Base-by-base conservation (phyloP, 331 rosid genomes). In the Malus hybrid region DNA sequence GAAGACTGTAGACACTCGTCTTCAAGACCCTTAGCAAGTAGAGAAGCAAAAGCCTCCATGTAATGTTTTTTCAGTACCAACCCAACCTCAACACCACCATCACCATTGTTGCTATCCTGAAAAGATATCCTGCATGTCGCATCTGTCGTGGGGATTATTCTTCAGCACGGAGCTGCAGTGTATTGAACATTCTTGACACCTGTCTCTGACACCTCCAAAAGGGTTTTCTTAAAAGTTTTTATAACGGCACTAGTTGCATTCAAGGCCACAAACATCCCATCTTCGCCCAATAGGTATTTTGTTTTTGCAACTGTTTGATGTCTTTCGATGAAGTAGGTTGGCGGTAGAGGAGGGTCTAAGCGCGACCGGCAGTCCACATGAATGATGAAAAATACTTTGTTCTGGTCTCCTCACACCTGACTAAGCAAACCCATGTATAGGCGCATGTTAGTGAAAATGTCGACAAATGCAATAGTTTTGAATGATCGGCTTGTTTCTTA, bases 81-180 rank as follows among this genome's bases (percentile, higher is more conserved):
- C 2, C 85, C 83, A 27, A 89, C 22, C 65, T 87, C 88, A 70
- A 85, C 60, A 11, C 85, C 85, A 15, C 81, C 78, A 1, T 28
- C 76, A 14, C 79, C 79, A 73, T 70, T 69, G 66, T 64, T 39
- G 1, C 69, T 74, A 28, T 87, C 93, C 20, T 70, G 71, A 44
- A 84, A 27, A 1, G 65, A 82, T 68, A 87, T 77, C 1, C 80
- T 16, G 7, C 56, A 77, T 6, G 80, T 50, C 39, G 11, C 44
- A 8, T 76, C 80, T 22, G 65, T 52, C 12, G 73, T 28, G 39
- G 60, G 7, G 6, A 48, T 34, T 50, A 33, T 28, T 4, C 50
- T 42, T 42, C 48, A 42, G 48, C 44, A 50, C 42, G 29, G n/a
- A 1, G n/a, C 61, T 56, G 24, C 62, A 48, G 27, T 15, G 31